Conservation (phyloP, 352 stramenopile species). For the Plasmopara viticola region DNA sequence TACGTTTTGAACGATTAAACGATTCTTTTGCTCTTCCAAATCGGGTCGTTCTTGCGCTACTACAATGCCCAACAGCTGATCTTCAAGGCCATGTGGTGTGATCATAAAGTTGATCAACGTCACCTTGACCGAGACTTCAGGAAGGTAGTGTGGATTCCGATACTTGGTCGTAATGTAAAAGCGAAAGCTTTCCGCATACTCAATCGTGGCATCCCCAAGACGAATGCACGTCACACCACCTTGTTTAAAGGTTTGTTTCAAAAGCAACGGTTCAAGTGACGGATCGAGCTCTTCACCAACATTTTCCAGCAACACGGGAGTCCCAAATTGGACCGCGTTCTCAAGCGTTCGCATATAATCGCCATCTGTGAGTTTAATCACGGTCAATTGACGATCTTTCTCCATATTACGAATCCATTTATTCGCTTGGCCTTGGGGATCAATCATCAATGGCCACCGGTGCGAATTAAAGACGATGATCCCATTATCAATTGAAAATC, state of each 20-base stretch:
- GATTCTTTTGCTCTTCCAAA: slow-evolving; percentile 90
- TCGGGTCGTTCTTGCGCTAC: slow-evolving; percentile 89
- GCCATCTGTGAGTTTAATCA: slow-evolving; percentile 92
- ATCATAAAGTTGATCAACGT: slow-evolving; percentile 96
- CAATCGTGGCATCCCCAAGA: slow-evolving; percentile 89
- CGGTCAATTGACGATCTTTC: slow-evolving; percentile 79
- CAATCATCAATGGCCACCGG: slow-evolving; percentile 93
- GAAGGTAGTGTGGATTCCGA: slow-evolving; percentile 90
- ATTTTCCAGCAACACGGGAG: slow-evolving; percentile 89
- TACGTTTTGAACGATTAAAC: slow-evolving; percentile 88
- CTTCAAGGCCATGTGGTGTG: slow-evolving; percentile 88
- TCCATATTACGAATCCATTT: slow-evolving; percentile 96
- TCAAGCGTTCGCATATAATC: slow-evolving; percentile 92
- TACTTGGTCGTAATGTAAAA: slow-evolving; percentile 95
- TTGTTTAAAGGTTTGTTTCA: slow-evolving; percentile 94
- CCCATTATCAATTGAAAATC: slow-evolving; percentile 92
- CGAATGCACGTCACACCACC: slow-evolving; percentile 88
- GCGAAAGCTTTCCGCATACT: slow-evolving; percentile 88
- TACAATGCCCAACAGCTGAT: slow-evolving; percentile 91
- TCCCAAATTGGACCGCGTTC: slow-evolving; percentile 90
- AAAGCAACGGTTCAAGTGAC: slow-evolving; percentile 88
- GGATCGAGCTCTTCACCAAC: slow-evolving; percentile 90
- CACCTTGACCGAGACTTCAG: slow-evolving; percentile 90
- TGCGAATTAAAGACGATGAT: slow-evolving; percentile 93
- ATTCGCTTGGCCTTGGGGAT: slow-evolving; percentile 92